Base-by-base conservation (phyloP, 2,329 filamentous ascomycete species). In the Calonectria pseudoreteaudii region DNA sequence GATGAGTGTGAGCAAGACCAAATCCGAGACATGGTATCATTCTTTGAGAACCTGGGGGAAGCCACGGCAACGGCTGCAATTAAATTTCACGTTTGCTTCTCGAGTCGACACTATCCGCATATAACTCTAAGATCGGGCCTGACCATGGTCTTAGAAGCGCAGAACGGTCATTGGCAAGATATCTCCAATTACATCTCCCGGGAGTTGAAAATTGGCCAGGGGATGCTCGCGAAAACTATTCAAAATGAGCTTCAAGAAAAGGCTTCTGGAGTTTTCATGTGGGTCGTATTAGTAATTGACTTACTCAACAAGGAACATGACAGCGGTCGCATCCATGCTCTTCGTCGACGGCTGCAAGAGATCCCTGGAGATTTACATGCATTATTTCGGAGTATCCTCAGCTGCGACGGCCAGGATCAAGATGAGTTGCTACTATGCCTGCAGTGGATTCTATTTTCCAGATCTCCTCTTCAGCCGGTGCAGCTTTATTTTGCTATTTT, bases 371-470 rank as follows among this genome's bases (percentile, higher is more conserved):
- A 83, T 2, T 81, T 92, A 0, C 78, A 84, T 64, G 81, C 87
- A 0, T 76, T 92, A 0, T 92, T 93, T 74, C 82, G 82, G 10
- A 81, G 88, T 38, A 89, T 92, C 1, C 70, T 92, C 5, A 85
- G 74, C 2, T 84, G 88, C 28, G 89, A 93, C 73, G 26, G 74
- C 1, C 68, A 84, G 0, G 83, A 89, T 28, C 81, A 81, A 53
- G 80, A 86, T 2, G 80, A 84, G 0, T 75, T 91, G 1, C 73
- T 85, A 0, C 76, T 89, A 1, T 90, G 87, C 53, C 77, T 92
- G 0, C 86, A 67, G 66, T 91, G 87, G 87, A 82, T 92, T 2
- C 82, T 92, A 0, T 91, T 86, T 67, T 84, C 90, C 2, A 84
- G 79, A 31, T 78, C 81, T 1, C 87, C 89, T 78, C 81, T 1